Evolutionary conservation across 2,329 filamentous ascomycete genomes (phyloP).

Genomic region (Penicillium sp.): DNA sequence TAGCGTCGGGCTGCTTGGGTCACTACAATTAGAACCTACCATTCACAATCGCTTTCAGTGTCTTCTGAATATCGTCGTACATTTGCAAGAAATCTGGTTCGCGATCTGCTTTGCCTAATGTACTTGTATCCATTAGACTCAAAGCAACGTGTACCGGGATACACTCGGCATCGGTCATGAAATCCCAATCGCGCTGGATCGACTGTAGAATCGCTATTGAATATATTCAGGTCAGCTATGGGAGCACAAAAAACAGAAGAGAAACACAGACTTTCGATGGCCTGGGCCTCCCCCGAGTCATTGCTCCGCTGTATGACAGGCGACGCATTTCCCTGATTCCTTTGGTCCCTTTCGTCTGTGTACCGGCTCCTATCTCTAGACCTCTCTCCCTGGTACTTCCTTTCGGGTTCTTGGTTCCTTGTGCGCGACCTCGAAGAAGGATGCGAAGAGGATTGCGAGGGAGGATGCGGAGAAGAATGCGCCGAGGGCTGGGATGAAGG

Average conservation of each 20-base stretch:
- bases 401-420: constrained; percentile 31
- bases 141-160: constrained; percentile 93
- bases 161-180: constrained; percentile 85
- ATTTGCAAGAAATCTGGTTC: constrained; percentile 81
- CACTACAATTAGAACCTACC: constrained; percentile 36
- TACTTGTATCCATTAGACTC: constrained; percentile 90
- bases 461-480: constrained; percentile 1
- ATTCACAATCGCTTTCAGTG: constrained; percentile 92
- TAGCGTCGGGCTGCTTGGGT: constrained; percentile 1
- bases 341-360: neutral
- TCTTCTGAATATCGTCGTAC: constrained; percentile 84
- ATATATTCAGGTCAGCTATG: constrained; percentile 6
- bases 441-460: constrained; percentile 19
- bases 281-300: constrained; percentile 30
- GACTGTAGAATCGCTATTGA: constrained; percentile 66
- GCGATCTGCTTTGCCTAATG: constrained; percentile 84
- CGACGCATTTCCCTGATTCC: constrained; percentile 19
- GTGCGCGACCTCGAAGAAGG: constrained; percentile 36
- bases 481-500: constrained; percentile 1
- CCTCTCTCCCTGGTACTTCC: constrained; percentile 30
- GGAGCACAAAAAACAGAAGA: neutral
- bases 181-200: constrained; percentile 86
- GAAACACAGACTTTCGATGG: constrained; percentile 37
- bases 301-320: constrained; percentile 13
- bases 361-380: constrained; percentile 18